A percentile compares a stretch with the other conserved stretches of the same genome.
Conservation (phyloP, 2,329 filamentous ascomycete species). For the Alternaria infectoria region DNA sequence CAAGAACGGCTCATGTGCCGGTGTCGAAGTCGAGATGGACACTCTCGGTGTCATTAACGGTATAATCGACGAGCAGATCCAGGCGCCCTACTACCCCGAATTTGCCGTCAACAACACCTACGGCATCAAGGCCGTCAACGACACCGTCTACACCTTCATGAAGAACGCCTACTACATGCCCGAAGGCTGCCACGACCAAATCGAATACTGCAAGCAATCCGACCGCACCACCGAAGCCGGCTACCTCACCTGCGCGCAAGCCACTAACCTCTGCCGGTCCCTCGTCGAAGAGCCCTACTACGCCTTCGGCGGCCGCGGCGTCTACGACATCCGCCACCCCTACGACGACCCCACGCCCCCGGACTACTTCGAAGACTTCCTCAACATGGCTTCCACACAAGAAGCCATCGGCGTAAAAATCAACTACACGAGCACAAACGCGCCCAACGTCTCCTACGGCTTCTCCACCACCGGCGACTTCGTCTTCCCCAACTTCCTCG, state of each 20-base stretch:
- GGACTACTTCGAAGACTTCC: slow-evolving; percentile 58
- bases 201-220: slow-evolving; percentile 53
- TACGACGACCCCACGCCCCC: slow-evolving; percentile 61
- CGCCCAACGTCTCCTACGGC: slow-evolving; percentile 47
- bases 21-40: slow-evolving; percentile 60
- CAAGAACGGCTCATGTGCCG: slow-evolving; percentile 53
- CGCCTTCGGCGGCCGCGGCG: slow-evolving; percentile 52
- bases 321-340: slow-evolving; percentile 62
- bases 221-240: slow-evolving; percentile 33
- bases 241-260: slow-evolving; percentile 44
- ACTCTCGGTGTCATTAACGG: slow-evolving; percentile 63
- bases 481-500: slow-evolving; percentile 52
- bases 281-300: slow-evolving; percentile 55
- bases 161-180: slow-evolving; percentile 55
- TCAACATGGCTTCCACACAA: slow-evolving; percentile 61
- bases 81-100: slow-evolving; percentile 55
- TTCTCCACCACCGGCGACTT: slow-evolving; percentile 58
- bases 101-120: slow-evolving; percentile 64
- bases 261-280: slow-evolving; percentile 52
- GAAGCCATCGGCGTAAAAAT: slow-evolving; percentile 57
- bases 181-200: slow-evolving; percentile 59
- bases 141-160: slow-evolving; percentile 54
- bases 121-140: slow-evolving; percentile 56
- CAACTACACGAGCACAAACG: slow-evolving; percentile 59
- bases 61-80: slow-evolving; percentile 59